Evolutionary conservation across 2,329 filamentous ascomycete genomes (phyloP).

Genomic region (Cercospora sp.): DNA sequence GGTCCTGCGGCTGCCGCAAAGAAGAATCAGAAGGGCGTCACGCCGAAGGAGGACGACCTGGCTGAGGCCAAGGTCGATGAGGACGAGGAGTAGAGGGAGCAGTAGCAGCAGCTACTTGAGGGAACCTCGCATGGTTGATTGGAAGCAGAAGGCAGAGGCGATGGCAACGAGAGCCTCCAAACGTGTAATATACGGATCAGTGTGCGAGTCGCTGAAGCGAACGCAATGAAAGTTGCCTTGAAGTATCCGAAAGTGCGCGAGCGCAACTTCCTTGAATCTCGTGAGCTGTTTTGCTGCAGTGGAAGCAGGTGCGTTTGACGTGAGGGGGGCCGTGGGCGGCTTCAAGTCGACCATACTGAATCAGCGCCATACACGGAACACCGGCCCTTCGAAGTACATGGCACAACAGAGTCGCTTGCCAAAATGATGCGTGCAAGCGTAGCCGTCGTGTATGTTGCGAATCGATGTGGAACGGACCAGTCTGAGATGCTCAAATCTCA

Average conservation of each 20-base stretch:
- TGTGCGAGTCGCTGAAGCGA: background rate
- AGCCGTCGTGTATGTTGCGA: background rate
- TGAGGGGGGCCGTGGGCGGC: background rate
- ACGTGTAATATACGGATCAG: background rate
- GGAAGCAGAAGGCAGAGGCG: background rate
- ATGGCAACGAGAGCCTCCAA: background rate
- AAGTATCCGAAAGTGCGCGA: background rate
- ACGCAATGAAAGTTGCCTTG: background rate
- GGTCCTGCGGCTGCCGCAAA: constrained; percentile 38
- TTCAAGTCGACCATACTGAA: too few relatives aligned
- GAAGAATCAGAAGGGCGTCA: constrained; percentile 32
- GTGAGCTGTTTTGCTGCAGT: background rate
- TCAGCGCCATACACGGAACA: too few relatives aligned
- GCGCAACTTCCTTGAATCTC: background rate
- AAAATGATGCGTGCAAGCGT: too few relatives aligned
- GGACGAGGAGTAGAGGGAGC: constrained; percentile 19
- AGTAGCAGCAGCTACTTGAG: background rate
- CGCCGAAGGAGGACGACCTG: constrained; percentile 38
- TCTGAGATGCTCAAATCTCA: background rate
- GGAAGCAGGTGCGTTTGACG: background rate
- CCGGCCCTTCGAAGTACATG: too few relatives aligned
- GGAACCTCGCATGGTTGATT: background rate
- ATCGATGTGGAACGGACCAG: background rate
- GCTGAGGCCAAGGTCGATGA: constrained; percentile 30
- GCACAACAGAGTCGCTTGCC: too few relatives aligned